Evolutionary conservation across 495 filamentous ascomycete genomes (phyloP).

Genomic region (Penicillium chermesinum): DNA sequence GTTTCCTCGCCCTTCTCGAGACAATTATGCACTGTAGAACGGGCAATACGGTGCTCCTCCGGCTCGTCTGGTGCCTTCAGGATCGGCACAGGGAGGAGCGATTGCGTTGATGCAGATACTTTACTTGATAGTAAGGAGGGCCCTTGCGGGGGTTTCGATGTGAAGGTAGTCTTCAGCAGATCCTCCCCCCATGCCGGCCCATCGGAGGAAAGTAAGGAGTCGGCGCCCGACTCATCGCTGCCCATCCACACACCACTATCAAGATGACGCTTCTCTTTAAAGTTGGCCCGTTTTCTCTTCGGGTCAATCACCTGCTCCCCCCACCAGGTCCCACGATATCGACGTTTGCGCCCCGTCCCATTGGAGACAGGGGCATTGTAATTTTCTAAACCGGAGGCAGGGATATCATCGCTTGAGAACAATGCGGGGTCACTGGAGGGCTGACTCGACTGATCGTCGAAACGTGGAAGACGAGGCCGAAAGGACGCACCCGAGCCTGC

Average conservation of each 20-base stretch:
- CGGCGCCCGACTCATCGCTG: conserved; percentile 49
- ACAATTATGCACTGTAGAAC: conserved; percentile 47
- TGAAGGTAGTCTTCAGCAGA: conserved; percentile 24
- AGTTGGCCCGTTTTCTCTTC: conserved; percentile 53
- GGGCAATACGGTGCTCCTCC: conserved; percentile 32
- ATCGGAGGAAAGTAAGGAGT: conserved; percentile 32
- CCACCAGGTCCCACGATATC: conserved; percentile 69
- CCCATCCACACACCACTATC: conserved; percentile 84
- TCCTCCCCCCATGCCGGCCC: conserved; percentile 36
- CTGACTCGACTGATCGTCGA: conserved; percentile 42
- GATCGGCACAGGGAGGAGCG: conserved; percentile 6
- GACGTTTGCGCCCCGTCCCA: conserved; percentile 52
- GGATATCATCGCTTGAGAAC: conserved; percentile 76
- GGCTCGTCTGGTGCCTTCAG: conserved; percentile 29
- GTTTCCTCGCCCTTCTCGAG: conserved; percentile 55
- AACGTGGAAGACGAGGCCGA: conserved; percentile 31
- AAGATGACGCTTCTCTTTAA: conserved; percentile 53
- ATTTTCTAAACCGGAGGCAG: conserved; percentile 62
- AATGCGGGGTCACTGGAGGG: conserved; percentile 69
- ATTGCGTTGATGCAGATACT: neutral
- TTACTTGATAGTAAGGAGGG: neutral
- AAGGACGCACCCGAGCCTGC: conserved; percentile 12
- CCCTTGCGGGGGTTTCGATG: conserved; percentile 7
- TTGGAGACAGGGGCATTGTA: conserved; percentile 45
- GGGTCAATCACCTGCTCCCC: conserved; percentile 49